Evolutionary conservation across 2,329 filamentous ascomycete genomes (phyloP), one percentile per base, ranked within the genome.

Genomic region (Fusarium sp.): DNA sequence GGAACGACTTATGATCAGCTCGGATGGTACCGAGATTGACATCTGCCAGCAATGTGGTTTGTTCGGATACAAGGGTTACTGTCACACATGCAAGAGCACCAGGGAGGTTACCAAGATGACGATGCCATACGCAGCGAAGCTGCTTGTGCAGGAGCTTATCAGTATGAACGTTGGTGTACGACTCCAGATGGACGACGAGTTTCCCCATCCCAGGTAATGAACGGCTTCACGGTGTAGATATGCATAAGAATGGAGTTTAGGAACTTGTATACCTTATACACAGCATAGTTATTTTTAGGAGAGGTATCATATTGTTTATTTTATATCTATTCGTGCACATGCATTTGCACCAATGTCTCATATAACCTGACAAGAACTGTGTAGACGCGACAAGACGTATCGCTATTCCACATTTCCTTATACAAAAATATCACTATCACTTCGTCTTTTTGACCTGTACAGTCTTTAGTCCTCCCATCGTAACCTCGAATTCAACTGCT

Each of bases 161-260:
- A 97, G 93, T 79, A 99, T 99, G 96, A 99, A 99, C 79, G 93
- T 99, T n/a, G 92, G 94, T 67, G 95, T 97, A 63, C 87, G 92
- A 61, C 84, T 99, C 81, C 93, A 95, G 83, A 82, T 99, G 71
- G 93, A 93, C 75, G 96, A 99, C 78, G 93, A 98, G 81, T 99
- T 99, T 79, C 94, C 94, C 18, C 87, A 89, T 73, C 87, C 87
- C 25, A 80, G 78, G 62, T 81, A 74, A 74, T 61, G 49, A 31
- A 52, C 49, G 46, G 44, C 49, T 60, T 37, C 19, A 43, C 31
- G 45, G 50, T 53, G 56, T 65, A 51, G 48, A 65, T 50, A 60
- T 58, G 62, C 58, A 71, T 60, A 54, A 57, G 48, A 66, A 62
- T 63, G 65, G 62, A 73, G 65, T 71, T 63, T 46, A 61, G 53